phyloP scores from a whole-genome alignment of 1,284 basidiomycete genomes.

The Neolentinus lepideus region DNA sequence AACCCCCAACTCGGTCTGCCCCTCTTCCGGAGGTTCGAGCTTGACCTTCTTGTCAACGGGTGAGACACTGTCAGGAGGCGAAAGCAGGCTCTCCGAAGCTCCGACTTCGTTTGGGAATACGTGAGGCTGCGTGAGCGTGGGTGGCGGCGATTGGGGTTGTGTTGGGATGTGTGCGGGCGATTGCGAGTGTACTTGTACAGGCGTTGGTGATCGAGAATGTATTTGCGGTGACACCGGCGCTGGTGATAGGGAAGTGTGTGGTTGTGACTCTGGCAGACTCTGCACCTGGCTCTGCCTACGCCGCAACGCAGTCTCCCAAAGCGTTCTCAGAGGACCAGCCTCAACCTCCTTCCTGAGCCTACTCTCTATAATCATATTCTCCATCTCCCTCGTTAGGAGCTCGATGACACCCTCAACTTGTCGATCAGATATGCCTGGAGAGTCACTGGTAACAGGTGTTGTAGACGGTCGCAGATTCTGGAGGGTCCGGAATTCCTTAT shows the following conservation, averaged over 20 bases:
- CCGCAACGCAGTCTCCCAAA: slow-evolving; percentile 36
- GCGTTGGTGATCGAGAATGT: too few relatives aligned
- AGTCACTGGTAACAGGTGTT: too few relatives aligned
- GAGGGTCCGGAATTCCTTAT: not conserved
- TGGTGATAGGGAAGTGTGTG: not conserved
- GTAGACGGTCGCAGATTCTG: not conserved
- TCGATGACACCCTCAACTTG: slow-evolving; percentile 25
- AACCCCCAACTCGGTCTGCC: not conserved
- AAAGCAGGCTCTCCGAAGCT: not conserved
- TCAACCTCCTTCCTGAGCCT: slow-evolving; percentile 38
- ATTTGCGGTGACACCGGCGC: not conserved
- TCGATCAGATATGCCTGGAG: not conserved
- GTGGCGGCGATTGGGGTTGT: too few relatives aligned
- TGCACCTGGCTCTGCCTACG: not conserved
- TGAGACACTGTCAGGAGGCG: not conserved
- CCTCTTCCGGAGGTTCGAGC: not conserved
- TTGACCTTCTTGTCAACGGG: not conserved
- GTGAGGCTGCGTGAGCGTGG: too few relatives aligned
- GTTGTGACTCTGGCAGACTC: not conserved
- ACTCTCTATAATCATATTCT: slow-evolving; percentile 55
- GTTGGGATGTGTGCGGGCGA: too few relatives aligned
- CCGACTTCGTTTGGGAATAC: not conserved
- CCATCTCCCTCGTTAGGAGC: slow-evolving; percentile 45
- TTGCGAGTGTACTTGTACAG: too few relatives aligned
- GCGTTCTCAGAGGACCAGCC: slow-evolving; percentile 41